phyloP scores from a whole-genome alignment of 2,329 filamentous ascomycete genomes.

The Sporothrix curviconia region DNA sequence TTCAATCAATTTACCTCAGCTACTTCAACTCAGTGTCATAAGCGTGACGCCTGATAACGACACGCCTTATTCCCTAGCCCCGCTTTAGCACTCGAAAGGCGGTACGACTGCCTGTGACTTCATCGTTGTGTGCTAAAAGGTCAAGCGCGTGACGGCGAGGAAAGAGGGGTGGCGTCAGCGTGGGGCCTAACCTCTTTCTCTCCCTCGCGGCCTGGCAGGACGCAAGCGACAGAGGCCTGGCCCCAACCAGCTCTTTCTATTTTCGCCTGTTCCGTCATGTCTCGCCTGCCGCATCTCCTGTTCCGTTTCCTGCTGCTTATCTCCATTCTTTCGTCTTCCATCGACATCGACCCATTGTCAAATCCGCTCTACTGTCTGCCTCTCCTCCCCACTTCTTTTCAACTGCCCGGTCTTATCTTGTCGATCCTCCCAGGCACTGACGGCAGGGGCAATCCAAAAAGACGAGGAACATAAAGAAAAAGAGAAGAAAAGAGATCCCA shows the following conservation, averaged over 20 bases:
- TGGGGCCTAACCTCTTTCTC: slow-evolving; percentile 5
- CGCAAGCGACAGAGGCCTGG: too few species aligned
- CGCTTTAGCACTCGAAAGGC: neutral
- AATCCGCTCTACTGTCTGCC: neutral
- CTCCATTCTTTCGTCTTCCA: neutral
- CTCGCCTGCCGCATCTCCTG: neutral
- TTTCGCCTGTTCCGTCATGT: neutral
- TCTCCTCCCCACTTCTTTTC: neutral
- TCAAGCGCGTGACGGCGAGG: neutral
- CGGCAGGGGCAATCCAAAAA: neutral
- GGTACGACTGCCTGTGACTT: neutral
- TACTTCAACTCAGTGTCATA: too few species aligned
- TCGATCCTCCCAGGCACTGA: neutral
- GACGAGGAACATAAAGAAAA: neutral
- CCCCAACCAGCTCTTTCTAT: neutral
- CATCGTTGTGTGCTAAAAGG: neutral
- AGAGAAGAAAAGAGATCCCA: neutral
- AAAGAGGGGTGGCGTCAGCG: slow-evolving; percentile 7
- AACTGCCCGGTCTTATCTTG: neutral
- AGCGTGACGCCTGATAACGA: too few species aligned
- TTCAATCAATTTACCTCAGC: too few species aligned
- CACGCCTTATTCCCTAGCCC: too few species aligned
- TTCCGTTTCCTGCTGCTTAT: neutral
- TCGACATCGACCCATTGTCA: neutral
- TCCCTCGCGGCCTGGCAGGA: too few species aligned